A percentile compares a stretch with the other conserved stretches of the same genome.
Evolutionary conservation across 2,329 filamentous ascomycete genomes (phyloP).

Genomic region (Penicillium rolfsii): DNA sequence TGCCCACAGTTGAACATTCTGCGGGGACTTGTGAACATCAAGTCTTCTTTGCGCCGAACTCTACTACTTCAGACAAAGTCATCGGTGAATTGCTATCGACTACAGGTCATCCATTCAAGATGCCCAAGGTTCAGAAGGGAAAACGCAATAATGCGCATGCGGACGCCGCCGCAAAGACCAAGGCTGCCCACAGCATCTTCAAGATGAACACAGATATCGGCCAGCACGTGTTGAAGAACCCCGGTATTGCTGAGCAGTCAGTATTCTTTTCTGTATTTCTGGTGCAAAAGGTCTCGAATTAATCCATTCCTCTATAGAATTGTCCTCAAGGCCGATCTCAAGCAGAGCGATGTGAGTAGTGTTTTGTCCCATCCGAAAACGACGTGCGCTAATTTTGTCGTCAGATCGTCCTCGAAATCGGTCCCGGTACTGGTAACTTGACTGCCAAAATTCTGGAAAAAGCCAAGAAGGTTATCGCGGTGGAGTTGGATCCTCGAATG

Average conservation of each 20-base stretch:
- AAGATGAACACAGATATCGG: constrained; percentile 94
- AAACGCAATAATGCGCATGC: constrained; percentile 55
- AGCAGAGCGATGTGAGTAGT: constrained; percentile 70
- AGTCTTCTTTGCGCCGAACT: not conserved
- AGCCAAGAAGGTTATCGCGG: constrained; percentile 79
- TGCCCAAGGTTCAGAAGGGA: constrained; percentile 63
- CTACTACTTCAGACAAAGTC: too few species aligned
- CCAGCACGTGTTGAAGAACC: constrained; percentile 91
- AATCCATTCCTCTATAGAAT: constrained; percentile 49
- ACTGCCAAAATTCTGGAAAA: constrained; percentile 88
- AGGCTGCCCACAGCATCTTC: constrained; percentile 79
- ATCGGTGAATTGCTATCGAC: not conserved
- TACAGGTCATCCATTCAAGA: constrained; percentile 34
- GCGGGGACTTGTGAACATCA: not conserved
- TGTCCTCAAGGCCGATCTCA: constrained; percentile 83
- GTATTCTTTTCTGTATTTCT: not conserved
- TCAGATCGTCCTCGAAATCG: constrained; percentile 84
- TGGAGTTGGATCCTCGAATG: constrained; percentile 96
- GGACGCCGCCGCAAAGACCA: constrained; percentile 52
- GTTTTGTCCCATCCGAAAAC: constrained; percentile 5
- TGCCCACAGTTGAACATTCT: constrained; percentile 21
- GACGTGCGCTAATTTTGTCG: constrained; percentile 8
- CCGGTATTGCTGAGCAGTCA: constrained; percentile 72
- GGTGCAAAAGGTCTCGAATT: not conserved
- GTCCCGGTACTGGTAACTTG: constrained; percentile 85